phyloP scores from a whole-genome alignment of 192 early-diverging fungal genomes.

The Dissophora globulifera region DNA sequence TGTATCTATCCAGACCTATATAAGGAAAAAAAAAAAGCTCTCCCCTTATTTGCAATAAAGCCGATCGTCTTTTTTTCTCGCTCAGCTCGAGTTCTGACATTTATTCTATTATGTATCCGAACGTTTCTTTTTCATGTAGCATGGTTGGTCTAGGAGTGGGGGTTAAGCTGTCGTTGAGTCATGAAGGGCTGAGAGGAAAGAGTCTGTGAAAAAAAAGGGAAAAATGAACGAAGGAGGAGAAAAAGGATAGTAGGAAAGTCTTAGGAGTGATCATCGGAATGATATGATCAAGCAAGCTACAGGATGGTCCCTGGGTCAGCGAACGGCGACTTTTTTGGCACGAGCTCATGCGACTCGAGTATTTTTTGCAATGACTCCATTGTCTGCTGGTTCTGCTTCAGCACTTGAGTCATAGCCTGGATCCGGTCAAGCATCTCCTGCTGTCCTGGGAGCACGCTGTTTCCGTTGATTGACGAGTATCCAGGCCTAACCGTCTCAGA shows the following conservation, averaged over 20 bases:
- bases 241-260: neutral
- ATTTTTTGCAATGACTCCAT: constrained; percentile 51
- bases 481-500: constrained; percentile 35
- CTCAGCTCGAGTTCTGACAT: too few species aligned
- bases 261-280: neutral
- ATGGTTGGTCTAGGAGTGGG: too few species aligned
- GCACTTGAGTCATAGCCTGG: constrained; percentile 45
- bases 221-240: too few species aligned
- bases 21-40: too few species aligned
- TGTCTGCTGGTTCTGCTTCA: constrained; percentile 54
- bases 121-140: too few species aligned
- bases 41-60: too few species aligned
- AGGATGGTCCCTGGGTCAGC: constrained; percentile 21
- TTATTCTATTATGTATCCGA: too few species aligned
- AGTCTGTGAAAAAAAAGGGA: too few species aligned
- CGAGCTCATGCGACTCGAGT: constrained; percentile 35
- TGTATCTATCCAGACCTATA: too few species aligned
- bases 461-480: constrained; percentile 32
- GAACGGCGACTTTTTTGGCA: constrained; percentile 47
- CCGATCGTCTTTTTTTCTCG: too few species aligned
- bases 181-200: too few species aligned
- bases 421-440: constrained; percentile 48
- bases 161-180: too few species aligned
- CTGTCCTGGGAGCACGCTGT: constrained; percentile 26
- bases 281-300: constrained; percentile 3